These are phyloP conservation scores for Hypoxylon rubiginosum DNA, from an alignment of 2,329 filamentous ascomycete genomes.

Conservation along the genomic window DNA sequence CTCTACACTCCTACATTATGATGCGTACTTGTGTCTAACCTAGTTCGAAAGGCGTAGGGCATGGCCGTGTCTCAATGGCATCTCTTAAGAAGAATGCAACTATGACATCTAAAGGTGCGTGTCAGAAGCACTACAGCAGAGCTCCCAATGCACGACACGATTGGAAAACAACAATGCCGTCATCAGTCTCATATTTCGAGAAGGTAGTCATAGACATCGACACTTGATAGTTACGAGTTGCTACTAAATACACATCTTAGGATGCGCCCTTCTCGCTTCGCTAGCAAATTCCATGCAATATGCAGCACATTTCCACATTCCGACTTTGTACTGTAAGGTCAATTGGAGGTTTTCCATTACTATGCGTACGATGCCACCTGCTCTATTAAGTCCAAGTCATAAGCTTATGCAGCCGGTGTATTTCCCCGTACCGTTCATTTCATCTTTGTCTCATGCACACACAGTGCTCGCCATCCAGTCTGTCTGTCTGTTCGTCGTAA, in stretches of 20 bases:
- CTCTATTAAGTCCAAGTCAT: constrained; percentile 34
- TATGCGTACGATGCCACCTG: constrained; percentile 32
- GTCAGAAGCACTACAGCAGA: not conserved
- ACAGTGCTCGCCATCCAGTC: constrained; percentile 6
- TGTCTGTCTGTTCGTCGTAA: not conserved
- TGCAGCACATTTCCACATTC: not conserved
- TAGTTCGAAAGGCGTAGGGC: not conserved
- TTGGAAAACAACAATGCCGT: not conserved
- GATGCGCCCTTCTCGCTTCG: too few relatives aligned
- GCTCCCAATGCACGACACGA: not conserved
- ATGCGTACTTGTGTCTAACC: not conserved
- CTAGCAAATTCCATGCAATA: not conserved
- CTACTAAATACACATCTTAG: too few relatives aligned
- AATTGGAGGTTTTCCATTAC: constrained; percentile 35
- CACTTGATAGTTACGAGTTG: too few relatives aligned
- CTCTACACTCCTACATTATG: not conserved
- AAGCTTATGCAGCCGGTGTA: constrained; percentile 26
- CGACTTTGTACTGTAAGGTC: not conserved
- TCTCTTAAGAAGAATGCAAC: not conserved
- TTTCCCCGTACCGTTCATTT: constrained; percentile 33
- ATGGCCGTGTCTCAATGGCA: not conserved
- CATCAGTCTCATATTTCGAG: too few relatives aligned
- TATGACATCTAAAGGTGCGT: not conserved
- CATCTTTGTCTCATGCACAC: constrained; percentile 29
- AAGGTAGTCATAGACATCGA: too few relatives aligned